Conservation (phyloP, 2,329 filamentous ascomycete species). For the Coleophoma crateriformis region DNA sequence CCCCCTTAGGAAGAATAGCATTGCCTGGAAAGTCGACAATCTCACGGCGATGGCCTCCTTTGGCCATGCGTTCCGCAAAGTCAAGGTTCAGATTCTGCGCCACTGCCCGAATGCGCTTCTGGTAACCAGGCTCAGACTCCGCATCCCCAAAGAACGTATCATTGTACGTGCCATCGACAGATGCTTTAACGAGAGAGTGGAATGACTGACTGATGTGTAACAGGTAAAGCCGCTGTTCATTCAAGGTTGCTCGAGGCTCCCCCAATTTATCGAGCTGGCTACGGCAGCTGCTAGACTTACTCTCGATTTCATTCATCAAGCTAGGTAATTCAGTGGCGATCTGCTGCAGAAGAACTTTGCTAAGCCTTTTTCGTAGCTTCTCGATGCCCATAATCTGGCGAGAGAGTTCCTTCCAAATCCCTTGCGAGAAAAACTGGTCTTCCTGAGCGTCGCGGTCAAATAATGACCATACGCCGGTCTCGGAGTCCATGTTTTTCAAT, state of each 20-base stretch:
- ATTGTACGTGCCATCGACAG: conserved; percentile 46
- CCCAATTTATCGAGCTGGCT: conserved; percentile 41
- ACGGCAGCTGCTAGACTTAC: conserved; percentile 28
- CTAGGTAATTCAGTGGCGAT: conserved; percentile 40
- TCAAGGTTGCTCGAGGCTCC: conserved; percentile 33
- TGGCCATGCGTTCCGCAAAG: conserved; percentile 39
- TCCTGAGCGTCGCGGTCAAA: conserved; percentile 34
- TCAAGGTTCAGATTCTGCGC: conserved; percentile 42
- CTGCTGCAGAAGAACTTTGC: conserved; percentile 41
- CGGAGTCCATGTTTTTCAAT: conserved; percentile 38
- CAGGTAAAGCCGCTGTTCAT: conserved; percentile 44
- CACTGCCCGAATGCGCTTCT: conserved; percentile 45
- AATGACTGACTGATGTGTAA: conserved; percentile 39
- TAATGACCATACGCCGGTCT: conserved; percentile 24
- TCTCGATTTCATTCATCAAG: conserved; percentile 37
- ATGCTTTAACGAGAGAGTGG: conserved; percentile 36
- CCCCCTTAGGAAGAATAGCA: too few species aligned
- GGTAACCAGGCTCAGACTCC: conserved; percentile 25
- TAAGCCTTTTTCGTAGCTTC: conserved; percentile 41
- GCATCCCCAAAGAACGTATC: conserved; percentile 42
- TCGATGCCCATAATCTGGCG: conserved; percentile 39
- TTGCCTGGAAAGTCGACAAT: too few species aligned
- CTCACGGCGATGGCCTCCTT: conserved; percentile 32
- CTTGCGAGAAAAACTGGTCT: conserved; percentile 35
- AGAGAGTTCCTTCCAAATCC: conserved; percentile 32